A percentile compares a stretch with the other conserved stretches of the same genome.
These are phyloP conservation scores for Trypanosoma brucei DNA, from an alignment of 208 protist species.

Conservation along the genomic window DNA sequence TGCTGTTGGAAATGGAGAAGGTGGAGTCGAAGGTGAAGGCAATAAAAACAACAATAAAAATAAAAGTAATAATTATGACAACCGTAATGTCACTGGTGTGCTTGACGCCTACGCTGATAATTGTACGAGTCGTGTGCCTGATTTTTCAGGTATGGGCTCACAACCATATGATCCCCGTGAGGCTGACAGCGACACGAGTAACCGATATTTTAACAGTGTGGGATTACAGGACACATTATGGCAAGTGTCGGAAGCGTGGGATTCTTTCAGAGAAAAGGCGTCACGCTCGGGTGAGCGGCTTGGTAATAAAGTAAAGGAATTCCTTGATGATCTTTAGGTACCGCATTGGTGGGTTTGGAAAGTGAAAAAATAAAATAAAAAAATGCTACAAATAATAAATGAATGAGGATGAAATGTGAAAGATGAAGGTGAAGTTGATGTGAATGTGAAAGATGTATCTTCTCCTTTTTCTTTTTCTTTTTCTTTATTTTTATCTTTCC, in stretches of 20 bases:
- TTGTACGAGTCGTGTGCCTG: conserved; percentile 26
- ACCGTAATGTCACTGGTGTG: conserved; percentile 19
- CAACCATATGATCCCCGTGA: conserved; percentile 41
- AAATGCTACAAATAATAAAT: too few species aligned
- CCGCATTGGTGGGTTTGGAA: not conserved
- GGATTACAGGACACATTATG: conserved; percentile 44
- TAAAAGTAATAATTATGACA: conserved; percentile 8
- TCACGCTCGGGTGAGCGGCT: conserved; percentile 31
- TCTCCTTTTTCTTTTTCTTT: too few species aligned
- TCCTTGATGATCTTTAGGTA: conserved; percentile 54
- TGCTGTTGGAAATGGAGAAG: too few species aligned
- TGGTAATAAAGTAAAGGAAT: conserved; percentile 50
- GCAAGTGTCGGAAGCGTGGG: conserved; percentile 46
- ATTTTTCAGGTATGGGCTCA: conserved; percentile 63
- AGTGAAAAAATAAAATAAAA: not conserved
- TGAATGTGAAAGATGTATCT: too few species aligned
- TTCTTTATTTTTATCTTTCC: not conserved
- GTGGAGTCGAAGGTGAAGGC: not conserved
- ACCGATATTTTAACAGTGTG: not conserved
- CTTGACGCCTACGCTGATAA: conserved; percentile 3
- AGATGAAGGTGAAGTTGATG: too few species aligned
- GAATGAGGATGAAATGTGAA: too few species aligned
- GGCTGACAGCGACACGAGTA: conserved; percentile 9
- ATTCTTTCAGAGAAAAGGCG: conserved; percentile 46
- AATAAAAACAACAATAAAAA: not conserved